Percentiles rank a stretch among this genome's conserved stretches.
phyloP scores from a whole-genome alignment of 202 grass and related monocot genomes.

The Elaeis oleifera region DNA sequence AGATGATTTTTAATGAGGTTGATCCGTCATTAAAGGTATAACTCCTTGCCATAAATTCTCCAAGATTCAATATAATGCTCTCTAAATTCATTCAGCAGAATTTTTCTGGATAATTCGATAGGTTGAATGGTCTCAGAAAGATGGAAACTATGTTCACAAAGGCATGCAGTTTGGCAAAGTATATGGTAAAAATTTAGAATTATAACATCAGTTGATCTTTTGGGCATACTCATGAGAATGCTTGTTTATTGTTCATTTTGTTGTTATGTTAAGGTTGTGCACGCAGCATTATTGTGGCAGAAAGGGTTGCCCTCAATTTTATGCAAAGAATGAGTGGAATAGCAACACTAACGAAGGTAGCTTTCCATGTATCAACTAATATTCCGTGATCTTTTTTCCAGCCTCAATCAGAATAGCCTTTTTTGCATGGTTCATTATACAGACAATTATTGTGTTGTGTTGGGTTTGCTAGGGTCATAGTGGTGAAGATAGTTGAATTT shows the following conservation, averaged over 20 bases:
- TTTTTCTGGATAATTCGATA: constrained; percentile 14
- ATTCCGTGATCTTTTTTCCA: not conserved
- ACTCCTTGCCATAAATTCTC: constrained; percentile 5
- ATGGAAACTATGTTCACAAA: constrained; percentile 62
- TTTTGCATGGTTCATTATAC: not conserved
- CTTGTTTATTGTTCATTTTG: not conserved
- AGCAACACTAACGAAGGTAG: constrained; percentile 84
- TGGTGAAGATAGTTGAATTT: no score
- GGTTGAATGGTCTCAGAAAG: constrained; percentile 73
- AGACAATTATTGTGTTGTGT: no score
- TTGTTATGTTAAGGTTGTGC: constrained; percentile 55
- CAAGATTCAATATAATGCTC: not conserved
- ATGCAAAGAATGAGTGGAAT: constrained; percentile 99
- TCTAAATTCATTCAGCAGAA: not conserved
- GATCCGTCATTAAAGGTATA: constrained; percentile 68
- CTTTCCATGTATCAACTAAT: constrained; percentile 3
- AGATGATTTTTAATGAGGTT: constrained; percentile 90
- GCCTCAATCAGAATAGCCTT: not conserved
- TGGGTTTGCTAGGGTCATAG: no score
- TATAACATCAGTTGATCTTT: not conserved
- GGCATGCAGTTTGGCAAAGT: constrained; percentile 93
- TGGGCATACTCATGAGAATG: not conserved
- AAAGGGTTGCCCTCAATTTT: constrained; percentile 93
- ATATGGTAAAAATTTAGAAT: constrained; percentile 42
- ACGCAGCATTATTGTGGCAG: constrained; percentile 70